A percentile compares a stretch with the other conserved stretches of the same genome.
Evolutionary conservation across 2,329 filamentous ascomycete genomes (phyloP).

Genomic region (Pseudophaeomoniella oleicola): DNA sequence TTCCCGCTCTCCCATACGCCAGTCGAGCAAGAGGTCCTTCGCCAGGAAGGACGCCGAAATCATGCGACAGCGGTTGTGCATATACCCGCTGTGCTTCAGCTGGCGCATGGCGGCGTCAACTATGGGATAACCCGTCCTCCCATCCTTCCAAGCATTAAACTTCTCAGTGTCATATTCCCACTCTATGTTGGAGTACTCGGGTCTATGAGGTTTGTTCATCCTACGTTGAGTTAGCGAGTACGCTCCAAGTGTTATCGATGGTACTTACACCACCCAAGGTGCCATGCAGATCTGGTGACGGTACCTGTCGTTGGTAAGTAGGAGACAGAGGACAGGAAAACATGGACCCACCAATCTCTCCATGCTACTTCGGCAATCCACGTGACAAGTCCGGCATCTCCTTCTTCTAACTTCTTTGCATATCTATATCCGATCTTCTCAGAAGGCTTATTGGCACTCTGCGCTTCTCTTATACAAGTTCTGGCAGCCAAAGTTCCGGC

Average conservation of each 20-base stretch:
- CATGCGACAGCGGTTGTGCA: conserved; percentile 82
- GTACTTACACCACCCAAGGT: neutral
- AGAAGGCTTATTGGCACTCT: conserved; percentile 46
- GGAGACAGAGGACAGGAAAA: no score
- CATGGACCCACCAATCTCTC: conserved; percentile 78
- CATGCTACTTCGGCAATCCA: conserved; percentile 80
- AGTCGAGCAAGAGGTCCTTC: conserved; percentile 71
- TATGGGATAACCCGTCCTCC: conserved; percentile 65
- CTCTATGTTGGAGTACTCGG: conserved; percentile 64
- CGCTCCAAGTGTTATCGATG: neutral
- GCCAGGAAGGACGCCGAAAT: conserved; percentile 65
- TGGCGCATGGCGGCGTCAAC: conserved; percentile 82
- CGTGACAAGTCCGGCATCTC: conserved; percentile 47
- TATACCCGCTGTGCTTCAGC: conserved; percentile 51
- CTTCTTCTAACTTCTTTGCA: conserved; percentile 44
- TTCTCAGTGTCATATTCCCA: conserved; percentile 63
- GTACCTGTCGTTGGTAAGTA: no score
- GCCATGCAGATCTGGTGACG: neutral
- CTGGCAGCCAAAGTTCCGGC: conserved; percentile 53
- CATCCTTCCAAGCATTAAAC: conserved; percentile 61
- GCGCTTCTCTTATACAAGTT: conserved; percentile 50
- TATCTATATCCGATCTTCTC: conserved; percentile 14
- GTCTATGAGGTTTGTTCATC: conserved; percentile 69
- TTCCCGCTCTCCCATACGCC: conserved; percentile 65
- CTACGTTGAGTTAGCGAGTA: conserved; percentile 14